These are phyloP conservation scores for Leccinum variicolor DNA, from an alignment of 768 basidiomycete genomes.

Conservation along the genomic window DNA sequence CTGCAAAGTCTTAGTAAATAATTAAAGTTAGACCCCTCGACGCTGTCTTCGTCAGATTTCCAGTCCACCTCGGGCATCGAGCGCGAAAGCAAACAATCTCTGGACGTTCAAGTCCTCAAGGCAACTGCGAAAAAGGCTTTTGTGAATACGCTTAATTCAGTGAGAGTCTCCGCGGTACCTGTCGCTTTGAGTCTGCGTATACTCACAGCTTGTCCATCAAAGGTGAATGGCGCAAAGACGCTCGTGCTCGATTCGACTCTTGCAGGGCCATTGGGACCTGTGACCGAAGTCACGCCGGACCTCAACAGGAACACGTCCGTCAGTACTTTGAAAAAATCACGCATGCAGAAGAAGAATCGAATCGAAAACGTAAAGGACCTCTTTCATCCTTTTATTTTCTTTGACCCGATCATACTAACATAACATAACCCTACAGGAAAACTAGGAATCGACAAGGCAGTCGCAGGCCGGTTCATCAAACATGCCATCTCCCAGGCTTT, in stretches of 20 bases:
- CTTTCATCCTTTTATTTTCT: no score
- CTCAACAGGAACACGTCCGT: conserved; percentile 56
- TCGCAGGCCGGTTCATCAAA: conserved; percentile 80
- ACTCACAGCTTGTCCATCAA: conserved; percentile 6
- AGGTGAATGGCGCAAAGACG: conserved; percentile 95
- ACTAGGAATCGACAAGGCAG: conserved; percentile 64
- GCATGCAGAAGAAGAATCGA: conserved; percentile 60
- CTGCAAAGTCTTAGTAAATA: no score
- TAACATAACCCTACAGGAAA: conserved; percentile 28
- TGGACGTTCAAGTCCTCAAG: conserved; percentile 66
- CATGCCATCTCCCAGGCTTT: conserved; percentile 69
- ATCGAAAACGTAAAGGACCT: conserved; percentile 36
- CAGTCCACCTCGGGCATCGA: no score
- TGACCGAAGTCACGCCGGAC: conserved; percentile 78
- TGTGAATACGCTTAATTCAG: conserved; percentile 83
- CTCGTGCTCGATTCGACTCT: conserved; percentile 88
- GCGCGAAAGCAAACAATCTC: conserved; percentile 34
- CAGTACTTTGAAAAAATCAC: conserved; percentile 84
- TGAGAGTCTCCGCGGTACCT: conserved; percentile 23
- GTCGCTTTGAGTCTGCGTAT: not conserved
- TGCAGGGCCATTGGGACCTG: conserved; percentile 87
- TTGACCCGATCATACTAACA: no score
- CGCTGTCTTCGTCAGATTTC: conserved; percentile 33
- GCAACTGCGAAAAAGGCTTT: conserved; percentile 79
- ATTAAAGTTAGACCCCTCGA: no score